Conservation (phyloP, 1,284 basidiomycete species). For the Dichomitus squalens region DNA sequence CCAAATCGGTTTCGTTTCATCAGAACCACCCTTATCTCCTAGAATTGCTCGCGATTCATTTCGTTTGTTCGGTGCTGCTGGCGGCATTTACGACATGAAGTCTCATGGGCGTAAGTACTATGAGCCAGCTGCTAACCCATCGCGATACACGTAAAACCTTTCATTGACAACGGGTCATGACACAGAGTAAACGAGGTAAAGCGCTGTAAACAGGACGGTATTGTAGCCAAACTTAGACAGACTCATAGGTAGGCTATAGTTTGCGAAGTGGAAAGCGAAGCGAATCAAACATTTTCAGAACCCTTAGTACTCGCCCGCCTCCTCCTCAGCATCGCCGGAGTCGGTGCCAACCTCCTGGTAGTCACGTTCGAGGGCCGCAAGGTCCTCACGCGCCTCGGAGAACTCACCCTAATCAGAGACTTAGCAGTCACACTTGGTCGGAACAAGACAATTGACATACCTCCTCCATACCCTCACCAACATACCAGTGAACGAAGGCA, state of each 20-base stretch:
- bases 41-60: background rate
- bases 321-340: conserved; percentile 78
- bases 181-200: conserved; percentile 1
- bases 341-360: conserved; percentile 95
- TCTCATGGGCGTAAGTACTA: too few species aligned
- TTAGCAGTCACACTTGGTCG: background rate
- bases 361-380: conserved; percentile 96
- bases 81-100: too few species aligned
- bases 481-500: conserved; percentile 94
- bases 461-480: conserved; percentile 99
- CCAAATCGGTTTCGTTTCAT: too few species aligned
- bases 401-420: conserved; percentile 86
- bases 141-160: background rate
- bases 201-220: conserved; percentile 23
- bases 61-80: background rate
- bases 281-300: conserved; percentile 8
- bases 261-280: conserved; percentile 12
- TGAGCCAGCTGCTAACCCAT: background rate
- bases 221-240: conserved; percentile 26
- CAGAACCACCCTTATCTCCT: background rate
- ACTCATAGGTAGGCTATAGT: conserved; percentile 22
- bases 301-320: conserved; percentile 73
- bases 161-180: conserved; percentile 6
- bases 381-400: conserved; percentile 95
- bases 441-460: conserved; percentile 10